Base-by-base conservation (phyloP, 129 eudicot genomes). In the Ambrosia trifida region DNA sequence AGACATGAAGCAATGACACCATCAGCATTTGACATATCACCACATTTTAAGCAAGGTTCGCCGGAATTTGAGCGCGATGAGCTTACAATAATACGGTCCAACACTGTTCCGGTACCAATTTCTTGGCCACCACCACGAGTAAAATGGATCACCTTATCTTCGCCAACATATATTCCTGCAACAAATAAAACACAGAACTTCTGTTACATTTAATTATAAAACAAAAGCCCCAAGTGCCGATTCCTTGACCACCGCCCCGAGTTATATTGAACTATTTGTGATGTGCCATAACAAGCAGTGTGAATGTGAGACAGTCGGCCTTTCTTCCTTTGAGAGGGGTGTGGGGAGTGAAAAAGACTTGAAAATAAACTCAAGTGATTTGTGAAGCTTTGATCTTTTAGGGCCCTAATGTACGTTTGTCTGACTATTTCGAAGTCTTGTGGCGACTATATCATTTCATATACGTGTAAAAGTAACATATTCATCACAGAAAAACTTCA, bases 111-210 rank as follows among this genome's bases (percentile, higher is more conserved):
- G 0, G 99, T 95, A n/a, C 99, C 99, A 16, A 90, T 81, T 65
- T 95, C 99, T 64, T 90, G 99, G 45, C 93, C 97, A 17, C 83
- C 91, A 58, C 91, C 93, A 36, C 96, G 80, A 11, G 99, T 94
- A 81, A 83, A 94, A 77, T 94, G 99, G 82, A 94, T 89, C 72
- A 94, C 98, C 63, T 58, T 87, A 49, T 85, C 96, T 11, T 94
- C 85, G 8, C 97, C 98, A 30, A 85, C 69, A 43, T 89, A 94
- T 78, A 94, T 90, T 45, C 98, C 98, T 94, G 85, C 76, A 53
- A 53, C 58, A 38, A 70, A 77, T 41, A 40, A 63, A 70, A 66
- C 24, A 71, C 17, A 40, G 30, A 30, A 38, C 36, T 17, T 28
- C 5, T 59, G 33, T 30, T 30, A 59, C 18, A 59, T 14, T 12